Evolutionary conservation across 805 yeast species (phyloP).

Genomic region (Myxozyma geophila): DNA sequence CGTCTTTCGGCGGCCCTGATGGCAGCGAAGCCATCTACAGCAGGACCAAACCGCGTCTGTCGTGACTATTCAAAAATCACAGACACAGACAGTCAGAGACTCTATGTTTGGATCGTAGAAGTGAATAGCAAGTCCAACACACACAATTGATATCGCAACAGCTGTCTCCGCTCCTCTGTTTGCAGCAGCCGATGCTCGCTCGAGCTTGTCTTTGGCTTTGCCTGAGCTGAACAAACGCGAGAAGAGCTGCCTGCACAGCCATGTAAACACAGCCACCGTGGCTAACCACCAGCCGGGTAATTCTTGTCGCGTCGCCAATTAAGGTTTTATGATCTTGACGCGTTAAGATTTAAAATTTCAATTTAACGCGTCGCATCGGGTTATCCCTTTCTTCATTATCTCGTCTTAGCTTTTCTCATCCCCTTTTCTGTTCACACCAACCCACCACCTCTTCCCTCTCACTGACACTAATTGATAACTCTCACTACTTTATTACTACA

Average conservation of each 20-base stretch:
- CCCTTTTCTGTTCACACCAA: neutral
- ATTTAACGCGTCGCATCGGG: constrained; percentile 12
- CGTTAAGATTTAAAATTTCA: neutral
- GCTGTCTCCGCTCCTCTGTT: neutral
- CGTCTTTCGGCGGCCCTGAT: constrained; percentile 18
- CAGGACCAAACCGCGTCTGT: neutral
- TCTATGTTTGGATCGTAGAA: neutral
- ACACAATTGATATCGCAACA: neutral
- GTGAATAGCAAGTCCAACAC: neutral
- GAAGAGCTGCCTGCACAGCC: neutral
- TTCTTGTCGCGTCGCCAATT: neutral
- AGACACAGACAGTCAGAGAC: neutral
- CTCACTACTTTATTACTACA: neutral
- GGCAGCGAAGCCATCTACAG: constrained; percentile 22
- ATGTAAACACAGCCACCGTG: neutral
- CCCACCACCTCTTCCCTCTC: neutral
- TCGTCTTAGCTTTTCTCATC: neutral
- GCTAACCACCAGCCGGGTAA: neutral
- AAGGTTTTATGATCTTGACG: neutral
- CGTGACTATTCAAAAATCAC: neutral
- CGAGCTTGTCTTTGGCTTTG: too few relatives aligned
- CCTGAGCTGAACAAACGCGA: neutral
- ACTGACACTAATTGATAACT: neutral
- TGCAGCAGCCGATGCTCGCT: neutral
- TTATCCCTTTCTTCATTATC: constrained; percentile 15